Conservation (phyloP, 2,329 filamentous ascomycete genomes). For the Talaromyces islandicus region DNA sequence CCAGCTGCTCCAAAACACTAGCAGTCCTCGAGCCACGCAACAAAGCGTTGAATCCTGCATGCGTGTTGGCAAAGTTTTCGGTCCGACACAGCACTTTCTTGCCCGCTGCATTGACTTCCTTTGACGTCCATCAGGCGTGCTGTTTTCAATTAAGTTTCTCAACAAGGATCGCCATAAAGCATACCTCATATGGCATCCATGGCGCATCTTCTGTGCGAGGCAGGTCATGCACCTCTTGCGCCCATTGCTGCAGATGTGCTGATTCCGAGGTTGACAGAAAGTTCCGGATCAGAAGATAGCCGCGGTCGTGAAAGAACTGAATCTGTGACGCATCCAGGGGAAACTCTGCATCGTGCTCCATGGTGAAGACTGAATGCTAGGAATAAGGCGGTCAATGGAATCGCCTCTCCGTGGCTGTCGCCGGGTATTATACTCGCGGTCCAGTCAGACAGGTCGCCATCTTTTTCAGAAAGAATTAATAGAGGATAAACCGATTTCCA, state of each 20-base stretch:
- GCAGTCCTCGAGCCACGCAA: slow-evolving; percentile 28
- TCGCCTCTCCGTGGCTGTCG: neutral
- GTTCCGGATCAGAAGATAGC: slow-evolving; percentile 22
- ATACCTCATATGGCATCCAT: slow-evolving; percentile 29
- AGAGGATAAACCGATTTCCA: neutral
- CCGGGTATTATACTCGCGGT: neutral
- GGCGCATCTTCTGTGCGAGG: slow-evolving; percentile 21
- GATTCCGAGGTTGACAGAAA: slow-evolving; percentile 20
- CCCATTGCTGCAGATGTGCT: slow-evolving; percentile 22
- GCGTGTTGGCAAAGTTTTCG: slow-evolving; percentile 29
- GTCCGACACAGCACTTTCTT: slow-evolving; percentile 27
- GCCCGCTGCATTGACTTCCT: slow-evolving; percentile 26
- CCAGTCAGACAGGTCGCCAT: neutral
- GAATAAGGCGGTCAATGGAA: neutral
- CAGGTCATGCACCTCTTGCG: slow-evolving; percentile 30
- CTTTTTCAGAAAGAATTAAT: neutral
- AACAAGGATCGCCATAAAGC: neutral
- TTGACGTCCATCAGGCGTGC: neutral
- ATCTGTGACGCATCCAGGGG: slow-evolving; percentile 9
- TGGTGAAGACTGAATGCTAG: neutral
- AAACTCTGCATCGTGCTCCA: neutral
- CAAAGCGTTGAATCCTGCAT: slow-evolving; percentile 28
- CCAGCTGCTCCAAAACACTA: slow-evolving; percentile 27
- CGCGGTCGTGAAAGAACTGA: slow-evolving; percentile 21
- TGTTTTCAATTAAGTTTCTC: neutral